Conservation (phyloP, 345 rosid genomes). For the Brassica incana region DNA sequence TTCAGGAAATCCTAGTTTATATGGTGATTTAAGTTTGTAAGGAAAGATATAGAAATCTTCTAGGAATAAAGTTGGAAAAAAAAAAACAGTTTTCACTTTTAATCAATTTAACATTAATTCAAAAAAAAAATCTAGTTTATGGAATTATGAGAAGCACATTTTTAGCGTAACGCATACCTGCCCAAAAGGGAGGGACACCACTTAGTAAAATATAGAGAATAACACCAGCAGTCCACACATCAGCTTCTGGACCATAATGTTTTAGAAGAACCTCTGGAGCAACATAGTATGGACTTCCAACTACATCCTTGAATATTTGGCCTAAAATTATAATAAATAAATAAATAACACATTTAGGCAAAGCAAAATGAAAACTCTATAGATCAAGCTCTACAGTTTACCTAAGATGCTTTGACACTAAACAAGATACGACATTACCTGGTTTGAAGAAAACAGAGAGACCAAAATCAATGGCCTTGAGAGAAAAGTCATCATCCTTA, state of each 20-base stretch:
- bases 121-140: not conserved
- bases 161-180: slow-evolving; percentile 51
- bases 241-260: slow-evolving; percentile 94
- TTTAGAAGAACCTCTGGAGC: slow-evolving; percentile 98
- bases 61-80: too few species aligned
- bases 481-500: slow-evolving; percentile 97
- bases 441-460: slow-evolving; percentile 99
- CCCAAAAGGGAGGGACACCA: slow-evolving; percentile 99
- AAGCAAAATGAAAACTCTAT: not conserved
- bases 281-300: slow-evolving; percentile 97
- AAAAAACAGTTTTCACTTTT: too few species aligned
- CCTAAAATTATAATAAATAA: slow-evolving; percentile 42
- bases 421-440: slow-evolving; percentile 46
- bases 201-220: slow-evolving; percentile 90
- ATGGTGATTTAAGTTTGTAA: not conserved
- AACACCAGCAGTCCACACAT: slow-evolving; percentile 99
- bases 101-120: too few species aligned
- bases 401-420: slow-evolving; percentile 9
- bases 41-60: too few species aligned
- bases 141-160: not conserved
- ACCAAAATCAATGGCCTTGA: slow-evolving; percentile 98
- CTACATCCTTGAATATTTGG: slow-evolving; percentile 89
- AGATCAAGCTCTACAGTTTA: not conserved
- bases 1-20: slow-evolving; percentile 9
- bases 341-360: not conserved